Evolutionary conservation across 2,329 filamentous ascomycete genomes (phyloP).

Genomic region (Exophiala spinifera): DNA sequence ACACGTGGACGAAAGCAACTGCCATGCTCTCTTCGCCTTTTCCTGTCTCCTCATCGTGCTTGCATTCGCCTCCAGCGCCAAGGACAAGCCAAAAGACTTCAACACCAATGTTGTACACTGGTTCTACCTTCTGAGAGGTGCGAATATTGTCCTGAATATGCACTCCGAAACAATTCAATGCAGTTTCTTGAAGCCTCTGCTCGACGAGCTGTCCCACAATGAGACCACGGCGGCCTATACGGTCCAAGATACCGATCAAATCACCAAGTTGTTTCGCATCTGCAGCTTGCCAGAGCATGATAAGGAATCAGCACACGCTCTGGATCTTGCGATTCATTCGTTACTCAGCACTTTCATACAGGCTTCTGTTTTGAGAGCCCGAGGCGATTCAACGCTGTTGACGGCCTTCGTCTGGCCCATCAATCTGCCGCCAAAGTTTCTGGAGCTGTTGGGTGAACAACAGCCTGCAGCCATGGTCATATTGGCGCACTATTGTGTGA

Average conservation of each 20-base stretch:
- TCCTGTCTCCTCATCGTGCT: constrained; percentile 41
- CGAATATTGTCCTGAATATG: constrained; percentile 33
- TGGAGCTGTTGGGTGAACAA: constrained; percentile 39
- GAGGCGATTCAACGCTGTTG: constrained; percentile 31
- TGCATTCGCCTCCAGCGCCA: constrained; percentile 33
- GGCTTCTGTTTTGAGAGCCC: constrained; percentile 28
- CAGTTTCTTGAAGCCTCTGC: constrained; percentile 32
- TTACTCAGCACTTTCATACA: constrained; percentile 33
- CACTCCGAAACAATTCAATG: constrained; percentile 30
- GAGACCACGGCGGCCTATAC: constrained; percentile 31
- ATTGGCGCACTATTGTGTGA: constrained; percentile 33
- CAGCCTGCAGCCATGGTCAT: constrained; percentile 37
- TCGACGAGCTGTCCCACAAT: constrained; percentile 31
- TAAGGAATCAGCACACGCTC: constrained; percentile 30
- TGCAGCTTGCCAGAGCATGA: constrained; percentile 29
- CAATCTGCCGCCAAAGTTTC: constrained; percentile 34
- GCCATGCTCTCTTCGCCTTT: constrained; percentile 43
- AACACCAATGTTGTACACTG: constrained; percentile 33
- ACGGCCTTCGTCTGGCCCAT: constrained; percentile 40
- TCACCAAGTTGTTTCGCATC: constrained; percentile 32
- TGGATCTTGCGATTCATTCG: constrained; percentile 32
- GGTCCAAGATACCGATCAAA: constrained; percentile 29
- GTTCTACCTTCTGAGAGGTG: constrained; percentile 33
- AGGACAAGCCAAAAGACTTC: constrained; percentile 27
- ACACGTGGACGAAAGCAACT: constrained; percentile 41